Evolutionary conservation across 805 yeast species (phyloP).

Genomic region (Kuraishia hungarica): DNA sequence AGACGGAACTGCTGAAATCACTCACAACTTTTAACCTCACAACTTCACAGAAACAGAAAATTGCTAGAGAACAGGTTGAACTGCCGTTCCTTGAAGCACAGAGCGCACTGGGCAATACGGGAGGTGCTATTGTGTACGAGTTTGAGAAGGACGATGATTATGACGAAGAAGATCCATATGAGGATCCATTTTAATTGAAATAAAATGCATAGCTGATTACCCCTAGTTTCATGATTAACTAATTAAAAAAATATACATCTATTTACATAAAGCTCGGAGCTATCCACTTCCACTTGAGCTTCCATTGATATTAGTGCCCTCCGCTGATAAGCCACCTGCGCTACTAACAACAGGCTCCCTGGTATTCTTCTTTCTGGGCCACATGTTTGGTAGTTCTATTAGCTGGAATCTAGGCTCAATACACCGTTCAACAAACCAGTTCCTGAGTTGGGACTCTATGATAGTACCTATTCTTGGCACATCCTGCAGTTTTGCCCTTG

Average conservation of each 20-base stretch:
- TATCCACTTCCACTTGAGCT: not conserved
- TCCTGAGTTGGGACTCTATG: slow-evolving; percentile 72
- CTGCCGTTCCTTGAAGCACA: slow-evolving; percentile 92
- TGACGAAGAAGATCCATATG: slow-evolving; percentile 97
- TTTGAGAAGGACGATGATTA: slow-evolving; percentile 96
- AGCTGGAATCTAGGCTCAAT: slow-evolving; percentile 92
- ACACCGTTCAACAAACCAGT: slow-evolving; percentile 89
- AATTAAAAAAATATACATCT: not conserved
- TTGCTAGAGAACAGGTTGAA: slow-evolving; percentile 78
- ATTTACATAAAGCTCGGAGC: not conserved
- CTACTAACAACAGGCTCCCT: slow-evolving; percentile 25
- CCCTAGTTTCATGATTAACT: too few species aligned
- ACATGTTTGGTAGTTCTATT: slow-evolving; percentile 73
- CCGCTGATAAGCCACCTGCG: slow-evolving; percentile 3
- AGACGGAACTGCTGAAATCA: slow-evolving; percentile 50
- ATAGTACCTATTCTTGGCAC: slow-evolving; percentile 86
- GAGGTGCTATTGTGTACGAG: slow-evolving; percentile 94
- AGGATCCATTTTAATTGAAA: slow-evolving; percentile 68
- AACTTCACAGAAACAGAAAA: slow-evolving; percentile 65
- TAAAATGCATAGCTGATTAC: too few species aligned
- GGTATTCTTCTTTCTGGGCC: slow-evolving; percentile 66
- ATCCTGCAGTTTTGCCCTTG: slow-evolving; percentile 84
- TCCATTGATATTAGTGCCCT: not conserved
- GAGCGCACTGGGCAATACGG: slow-evolving; percentile 50
- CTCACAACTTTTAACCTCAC: slow-evolving; percentile 84